phyloP scores from a whole-genome alignment of 805 yeast species.

The Candida tibetensis region DNA sequence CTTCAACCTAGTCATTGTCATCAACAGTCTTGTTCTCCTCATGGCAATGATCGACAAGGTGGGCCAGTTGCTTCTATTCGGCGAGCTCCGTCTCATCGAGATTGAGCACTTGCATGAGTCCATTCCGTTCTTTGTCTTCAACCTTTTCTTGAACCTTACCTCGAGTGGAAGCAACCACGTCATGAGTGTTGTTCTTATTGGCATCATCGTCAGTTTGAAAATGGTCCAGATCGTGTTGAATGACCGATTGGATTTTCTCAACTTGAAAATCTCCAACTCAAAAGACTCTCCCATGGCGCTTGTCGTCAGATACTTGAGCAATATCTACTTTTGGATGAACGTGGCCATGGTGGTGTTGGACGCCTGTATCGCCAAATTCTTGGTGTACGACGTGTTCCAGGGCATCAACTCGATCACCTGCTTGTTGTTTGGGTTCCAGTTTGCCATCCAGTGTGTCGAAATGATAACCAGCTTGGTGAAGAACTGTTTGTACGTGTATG shows the following conservation, averaged over 20 bases:
- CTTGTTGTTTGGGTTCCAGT: conserved; percentile 73
- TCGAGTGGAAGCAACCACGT: conserved; percentile 62
- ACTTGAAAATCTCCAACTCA: conserved; percentile 27
- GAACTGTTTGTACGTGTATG: conserved; percentile 52
- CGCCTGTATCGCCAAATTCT: conserved; percentile 47
- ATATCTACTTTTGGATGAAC: conserved; percentile 45
- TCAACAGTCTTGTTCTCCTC: conserved; percentile 22
- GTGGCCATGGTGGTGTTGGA: conserved; percentile 49
- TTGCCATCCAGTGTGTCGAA: conserved; percentile 60
- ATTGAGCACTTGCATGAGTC: conserved; percentile 54
- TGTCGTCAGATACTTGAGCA: conserved; percentile 33
- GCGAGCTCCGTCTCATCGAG: conserved; percentile 72
- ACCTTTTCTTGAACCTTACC: conserved; percentile 62
- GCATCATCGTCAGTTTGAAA: conserved; percentile 41
- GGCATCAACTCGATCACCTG: conserved; percentile 53
- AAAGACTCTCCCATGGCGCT: conserved; percentile 13
- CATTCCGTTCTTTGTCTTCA: conserved; percentile 33
- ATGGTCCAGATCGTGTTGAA: conserved; percentile 74
- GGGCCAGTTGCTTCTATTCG: conserved; percentile 59
- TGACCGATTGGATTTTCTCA: conserved; percentile 47
- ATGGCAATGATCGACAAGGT: conserved; percentile 32
- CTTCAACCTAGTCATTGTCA: conserved; percentile 23
- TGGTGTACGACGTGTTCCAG: conserved; percentile 55
- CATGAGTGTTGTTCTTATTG: conserved; percentile 41
- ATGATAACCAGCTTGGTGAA: conserved; percentile 46